Percentiles rank a stretch among this genome's conserved stretches.
Evolutionary conservation across 257 asterid species (phyloP).

Genomic region (Ligustrum vulgare): DNA sequence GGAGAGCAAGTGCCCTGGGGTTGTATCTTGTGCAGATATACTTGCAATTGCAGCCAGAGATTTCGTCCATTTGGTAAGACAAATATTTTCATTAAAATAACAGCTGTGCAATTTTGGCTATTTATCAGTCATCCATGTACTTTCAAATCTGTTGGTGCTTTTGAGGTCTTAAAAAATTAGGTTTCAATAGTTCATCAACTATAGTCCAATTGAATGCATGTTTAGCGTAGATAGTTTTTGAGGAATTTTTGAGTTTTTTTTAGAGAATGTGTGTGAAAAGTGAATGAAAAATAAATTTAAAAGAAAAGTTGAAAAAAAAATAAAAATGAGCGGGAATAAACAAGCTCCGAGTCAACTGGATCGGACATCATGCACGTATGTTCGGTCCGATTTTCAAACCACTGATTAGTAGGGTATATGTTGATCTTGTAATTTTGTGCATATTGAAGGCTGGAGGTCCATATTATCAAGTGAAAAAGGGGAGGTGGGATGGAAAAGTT

Average conservation of each 20-base stretch:
- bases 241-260: no score
- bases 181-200: background rate
- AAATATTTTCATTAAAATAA: background rate
- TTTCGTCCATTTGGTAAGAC: slow-evolving; percentile 76
- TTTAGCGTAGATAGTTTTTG: no score
- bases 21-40: slow-evolving; percentile 92
- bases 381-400: no score
- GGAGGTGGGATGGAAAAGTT: slow-evolving; percentile 92
- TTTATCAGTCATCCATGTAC: slow-evolving; percentile 5
- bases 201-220: no score
- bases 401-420: no score
- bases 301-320: no score
- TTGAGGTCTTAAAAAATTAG: background rate
- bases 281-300: no score
- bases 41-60: slow-evolving; percentile 93
- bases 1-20: slow-evolving; percentile 89
- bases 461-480: slow-evolving; percentile 83
- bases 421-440: background rate
- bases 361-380: background rate
- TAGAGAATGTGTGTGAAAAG: no score
- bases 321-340: no score
- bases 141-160: slow-evolving; percentile 9
- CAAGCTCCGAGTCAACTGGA: no score
- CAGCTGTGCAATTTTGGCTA: slow-evolving; percentile 47
- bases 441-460: slow-evolving; percentile 78